Percentiles rank a stretch among this genome's conserved stretches.
Conservation (phyloP, 306 rosid genomes). For the Sicyos edulis region DNA sequence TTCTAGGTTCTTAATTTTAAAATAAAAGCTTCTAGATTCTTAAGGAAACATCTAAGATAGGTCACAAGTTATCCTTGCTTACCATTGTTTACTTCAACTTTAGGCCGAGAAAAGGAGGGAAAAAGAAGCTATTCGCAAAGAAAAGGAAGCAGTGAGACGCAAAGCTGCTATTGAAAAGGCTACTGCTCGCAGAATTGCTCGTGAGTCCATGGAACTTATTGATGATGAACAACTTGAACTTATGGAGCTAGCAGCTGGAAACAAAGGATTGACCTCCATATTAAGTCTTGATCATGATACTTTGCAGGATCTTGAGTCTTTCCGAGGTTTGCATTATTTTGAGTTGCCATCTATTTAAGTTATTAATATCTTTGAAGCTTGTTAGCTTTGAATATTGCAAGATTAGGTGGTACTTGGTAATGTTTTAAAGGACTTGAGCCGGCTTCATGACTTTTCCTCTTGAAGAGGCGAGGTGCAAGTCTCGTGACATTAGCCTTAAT, state of each 20-base stretch:
- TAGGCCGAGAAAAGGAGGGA: conserved; percentile 86
- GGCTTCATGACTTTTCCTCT: no score
- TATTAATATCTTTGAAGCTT: neutral
- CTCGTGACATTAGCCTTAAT: no score
- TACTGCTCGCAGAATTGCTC: conserved; percentile 84
- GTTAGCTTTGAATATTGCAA: neutral
- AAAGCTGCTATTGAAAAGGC: conserved; percentile 96
- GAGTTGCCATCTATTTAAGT: neutral
- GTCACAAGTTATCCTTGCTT: neutral
- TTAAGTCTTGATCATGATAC: conserved; percentile 79
- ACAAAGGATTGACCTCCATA: conserved; percentile 81
- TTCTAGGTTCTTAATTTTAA: neutral
- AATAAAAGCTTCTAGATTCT: neutral
- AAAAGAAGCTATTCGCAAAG: conserved; percentile 87
- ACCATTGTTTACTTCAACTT: neutral
- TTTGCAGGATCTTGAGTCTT: conserved; percentile 73
- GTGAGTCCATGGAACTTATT: conserved; percentile 96
- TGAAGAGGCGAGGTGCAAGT: no score
- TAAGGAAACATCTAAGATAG: neutral
- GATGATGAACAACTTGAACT: conserved; percentile 96
- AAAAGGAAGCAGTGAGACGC: conserved; percentile 84
- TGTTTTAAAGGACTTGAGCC: no score
- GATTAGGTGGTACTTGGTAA: neutral
- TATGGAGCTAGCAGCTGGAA: conserved; percentile 91
- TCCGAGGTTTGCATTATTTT: conserved; percentile 51